phyloP scores from a whole-genome alignment of 2,329 filamentous ascomycete species.

The Ambrosiella beaveri region DNA sequence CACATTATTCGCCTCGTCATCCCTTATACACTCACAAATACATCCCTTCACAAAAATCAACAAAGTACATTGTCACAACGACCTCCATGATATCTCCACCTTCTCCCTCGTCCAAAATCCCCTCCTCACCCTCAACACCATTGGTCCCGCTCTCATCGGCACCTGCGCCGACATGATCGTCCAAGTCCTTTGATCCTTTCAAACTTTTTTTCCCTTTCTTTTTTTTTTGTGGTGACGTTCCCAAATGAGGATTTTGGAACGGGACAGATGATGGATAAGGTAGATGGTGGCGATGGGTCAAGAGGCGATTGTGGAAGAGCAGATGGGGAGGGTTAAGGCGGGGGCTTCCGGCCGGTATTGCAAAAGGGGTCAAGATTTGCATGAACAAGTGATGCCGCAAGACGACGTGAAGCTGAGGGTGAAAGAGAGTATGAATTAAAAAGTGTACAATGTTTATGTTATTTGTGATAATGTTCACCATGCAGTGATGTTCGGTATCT shows the following conservation, averaged over 20 bases:
- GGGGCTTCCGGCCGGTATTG: constrained; percentile 27
- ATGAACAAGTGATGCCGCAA: constrained; percentile 27
- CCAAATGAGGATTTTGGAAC: constrained; percentile 33
- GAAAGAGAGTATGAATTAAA: too few relatives aligned
- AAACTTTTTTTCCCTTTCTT: constrained; percentile 7
- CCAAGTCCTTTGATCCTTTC: constrained; percentile 26
- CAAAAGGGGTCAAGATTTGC: constrained; percentile 35
- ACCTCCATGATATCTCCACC: background rate
- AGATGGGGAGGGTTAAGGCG: constrained; percentile 28
- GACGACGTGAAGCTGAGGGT: background rate
- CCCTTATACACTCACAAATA: too few relatives aligned
- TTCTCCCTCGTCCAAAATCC: constrained; percentile 17
- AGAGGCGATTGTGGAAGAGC: constrained; percentile 28
- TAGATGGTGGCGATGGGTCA: constrained; percentile 27
- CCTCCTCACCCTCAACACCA: constrained; percentile 18
- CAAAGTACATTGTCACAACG: too few relatives aligned
- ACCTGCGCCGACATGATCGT: constrained; percentile 34
- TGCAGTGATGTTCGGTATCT: too few relatives aligned
- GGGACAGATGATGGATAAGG: constrained; percentile 32
- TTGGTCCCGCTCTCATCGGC: constrained; percentile 34
- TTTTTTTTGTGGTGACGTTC: constrained; percentile 19
- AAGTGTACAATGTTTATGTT: too few relatives aligned
- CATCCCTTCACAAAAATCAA: too few relatives aligned
- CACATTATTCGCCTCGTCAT: too few relatives aligned
- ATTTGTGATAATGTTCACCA: too few relatives aligned